These are phyloP conservation scores for Polychaeton citri DNA, from an alignment of 2,329 filamentous ascomycete species.

Conservation along the genomic window DNA sequence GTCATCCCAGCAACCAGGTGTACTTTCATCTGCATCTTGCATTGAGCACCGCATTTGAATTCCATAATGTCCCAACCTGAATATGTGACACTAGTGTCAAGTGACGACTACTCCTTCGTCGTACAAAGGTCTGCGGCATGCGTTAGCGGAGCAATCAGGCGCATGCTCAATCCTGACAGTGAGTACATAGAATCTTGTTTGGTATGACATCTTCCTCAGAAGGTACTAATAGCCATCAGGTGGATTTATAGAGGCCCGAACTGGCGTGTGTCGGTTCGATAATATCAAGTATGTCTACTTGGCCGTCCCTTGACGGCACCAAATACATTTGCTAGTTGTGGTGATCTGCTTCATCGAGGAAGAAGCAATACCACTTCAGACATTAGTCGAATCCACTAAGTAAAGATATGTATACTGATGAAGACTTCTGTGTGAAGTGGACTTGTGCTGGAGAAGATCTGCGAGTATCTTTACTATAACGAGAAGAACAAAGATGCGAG, in stretches of 20 bases:
- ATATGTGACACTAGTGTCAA: slow-evolving; percentile 65
- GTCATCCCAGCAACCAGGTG: too few species aligned
- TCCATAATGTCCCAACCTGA: slow-evolving; percentile 35
- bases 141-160: slow-evolving; percentile 58
- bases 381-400: too few species aligned
- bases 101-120: slow-evolving; percentile 65
- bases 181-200: slow-evolving; percentile 14
- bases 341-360: too few species aligned
- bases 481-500: slow-evolving; percentile 57
- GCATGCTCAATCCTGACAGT: slow-evolving; percentile 61
- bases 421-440: slow-evolving; percentile 36
- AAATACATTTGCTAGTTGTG: too few species aligned
- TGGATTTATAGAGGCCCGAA: slow-evolving; percentile 51
- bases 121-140: slow-evolving; percentile 57
- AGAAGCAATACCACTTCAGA: too few species aligned
- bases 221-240: slow-evolving; percentile 24
- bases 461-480: slow-evolving; percentile 75
- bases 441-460: slow-evolving; percentile 64
- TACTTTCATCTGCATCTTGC: too few species aligned
- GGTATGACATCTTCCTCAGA: not conserved
- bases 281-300: slow-evolving; percentile 61
- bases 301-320: too few species aligned
- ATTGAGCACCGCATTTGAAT: too few species aligned
- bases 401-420: too few species aligned
- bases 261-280: slow-evolving; percentile 52